phyloP scores from a whole-genome alignment of 257 asterid genomes.

The Paraleonurus japonicus region DNA sequence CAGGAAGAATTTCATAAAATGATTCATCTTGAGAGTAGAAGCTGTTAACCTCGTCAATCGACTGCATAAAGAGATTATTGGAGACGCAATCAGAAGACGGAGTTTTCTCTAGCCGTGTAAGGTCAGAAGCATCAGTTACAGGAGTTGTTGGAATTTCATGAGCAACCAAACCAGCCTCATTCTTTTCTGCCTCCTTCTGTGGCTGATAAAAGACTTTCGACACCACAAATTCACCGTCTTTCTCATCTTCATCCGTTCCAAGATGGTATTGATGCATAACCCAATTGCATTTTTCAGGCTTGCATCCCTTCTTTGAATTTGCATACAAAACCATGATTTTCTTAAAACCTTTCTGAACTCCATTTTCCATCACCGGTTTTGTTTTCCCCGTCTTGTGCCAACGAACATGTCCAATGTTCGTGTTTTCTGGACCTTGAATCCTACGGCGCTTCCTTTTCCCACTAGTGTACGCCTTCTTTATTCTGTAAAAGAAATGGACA shows the following conservation, averaged over 20 bases:
- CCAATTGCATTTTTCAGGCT: conserved; percentile 74
- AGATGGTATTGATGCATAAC: conserved; percentile 95
- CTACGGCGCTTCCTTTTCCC: conserved; percentile 84
- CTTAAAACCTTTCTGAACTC: conserved; percentile 68
- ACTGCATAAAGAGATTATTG: conserved; percentile 23
- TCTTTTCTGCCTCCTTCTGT: conserved; percentile 42
- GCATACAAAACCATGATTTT: conserved; percentile 88
- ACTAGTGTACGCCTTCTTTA: conserved; percentile 64
- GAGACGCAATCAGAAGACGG: conserved; percentile 44
- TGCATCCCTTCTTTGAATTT: conserved; percentile 47
- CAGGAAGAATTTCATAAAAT: not conserved
- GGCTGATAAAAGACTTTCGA: conserved; percentile 73
- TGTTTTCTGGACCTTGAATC: conserved; percentile 40
- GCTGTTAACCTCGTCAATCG: conserved; percentile 46
- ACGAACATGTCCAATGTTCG: conserved; percentile 41
- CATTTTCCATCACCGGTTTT: conserved; percentile 54
- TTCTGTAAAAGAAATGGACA: conserved; percentile 66
- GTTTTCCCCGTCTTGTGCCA: conserved; percentile 98
- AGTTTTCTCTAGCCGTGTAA: conserved; percentile 52
- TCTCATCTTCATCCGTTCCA: conserved; percentile 68
- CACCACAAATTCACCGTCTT: conserved; percentile 69
- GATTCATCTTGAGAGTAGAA: not conserved
- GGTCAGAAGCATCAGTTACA: conserved; percentile 52
- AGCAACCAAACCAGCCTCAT: conserved; percentile 23
- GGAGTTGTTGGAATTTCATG: conserved; percentile 72